These are phyloP conservation scores for Crucibulum cyathiforme DNA, from an alignment of 1,284 basidiomycete species.

Conservation along the genomic window DNA sequence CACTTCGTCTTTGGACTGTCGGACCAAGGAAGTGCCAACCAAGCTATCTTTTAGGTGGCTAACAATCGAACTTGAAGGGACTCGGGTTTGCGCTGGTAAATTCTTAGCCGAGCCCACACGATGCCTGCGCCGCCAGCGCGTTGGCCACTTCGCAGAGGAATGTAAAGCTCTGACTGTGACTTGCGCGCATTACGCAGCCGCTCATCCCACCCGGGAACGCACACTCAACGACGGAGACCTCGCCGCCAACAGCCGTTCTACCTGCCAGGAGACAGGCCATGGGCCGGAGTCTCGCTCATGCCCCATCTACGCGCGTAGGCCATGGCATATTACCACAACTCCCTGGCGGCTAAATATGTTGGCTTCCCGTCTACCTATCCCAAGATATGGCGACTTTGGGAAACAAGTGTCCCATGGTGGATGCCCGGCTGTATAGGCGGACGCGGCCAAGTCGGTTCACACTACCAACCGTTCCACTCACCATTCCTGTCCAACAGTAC, in stretches of 20 bases:
- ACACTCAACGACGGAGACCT: not conserved
- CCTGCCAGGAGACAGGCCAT: not conserved
- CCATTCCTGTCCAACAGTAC: too few relatives aligned
- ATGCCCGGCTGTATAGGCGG: too few relatives aligned
- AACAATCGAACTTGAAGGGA: not conserved
- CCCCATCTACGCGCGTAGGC: not conserved
- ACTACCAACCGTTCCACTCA: too few relatives aligned
- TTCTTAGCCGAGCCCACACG: not conserved
- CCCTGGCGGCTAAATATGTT: not conserved
- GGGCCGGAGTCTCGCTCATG: not conserved
- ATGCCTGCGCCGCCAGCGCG: not conserved
- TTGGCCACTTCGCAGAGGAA: not conserved
- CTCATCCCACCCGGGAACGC: not conserved
- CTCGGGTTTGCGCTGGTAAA: not conserved
- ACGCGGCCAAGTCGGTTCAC: too few relatives aligned
- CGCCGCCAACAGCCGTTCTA: not conserved
- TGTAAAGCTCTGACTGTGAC: not conserved
- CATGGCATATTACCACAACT: not conserved
- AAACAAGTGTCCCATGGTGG: not conserved
- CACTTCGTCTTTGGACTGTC: not conserved
- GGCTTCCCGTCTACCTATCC: not conserved
- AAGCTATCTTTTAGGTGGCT: not conserved
- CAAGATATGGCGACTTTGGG: not conserved
- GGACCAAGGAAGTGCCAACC: not conserved
- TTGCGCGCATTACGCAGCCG: not conserved